A percentile compares a stretch with the other conserved stretches of the same genome.
These are phyloP conservation scores for Nakazawaea laoshanensis DNA, from an alignment of 805 yeast species.

Conservation along the genomic window DNA sequence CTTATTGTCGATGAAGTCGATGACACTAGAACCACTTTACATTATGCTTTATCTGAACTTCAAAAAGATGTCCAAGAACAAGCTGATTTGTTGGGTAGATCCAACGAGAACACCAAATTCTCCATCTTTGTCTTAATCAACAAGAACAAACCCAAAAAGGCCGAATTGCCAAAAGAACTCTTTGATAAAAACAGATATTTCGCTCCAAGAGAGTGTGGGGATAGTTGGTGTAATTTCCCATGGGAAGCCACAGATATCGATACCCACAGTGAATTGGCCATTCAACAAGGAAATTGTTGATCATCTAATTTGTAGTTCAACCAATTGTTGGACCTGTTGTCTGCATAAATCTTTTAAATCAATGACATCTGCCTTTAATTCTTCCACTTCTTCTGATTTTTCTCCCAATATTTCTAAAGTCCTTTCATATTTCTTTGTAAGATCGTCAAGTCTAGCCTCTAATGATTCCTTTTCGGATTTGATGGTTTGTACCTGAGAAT, in stretches of 20 bases:
- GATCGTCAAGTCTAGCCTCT: slow-evolving; percentile 21
- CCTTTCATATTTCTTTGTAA: slow-evolving; percentile 35
- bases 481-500: slow-evolving; percentile 32
- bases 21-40: slow-evolving; percentile 85
- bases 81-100: slow-evolving; percentile 51
- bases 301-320: slow-evolving; percentile 42
- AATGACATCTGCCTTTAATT: slow-evolving; percentile 76
- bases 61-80: slow-evolving; percentile 56
- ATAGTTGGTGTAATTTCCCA: slow-evolving; percentile 83
- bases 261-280: slow-evolving; percentile 58
- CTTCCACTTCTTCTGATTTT: slow-evolving; percentile 78
- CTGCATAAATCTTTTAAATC: slow-evolving; percentile 82
- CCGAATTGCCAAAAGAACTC: slow-evolving; percentile 56
- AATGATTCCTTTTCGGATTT: slow-evolving; percentile 25
- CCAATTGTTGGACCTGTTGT: slow-evolving; percentile 82
- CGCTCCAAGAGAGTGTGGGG: slow-evolving; percentile 69
- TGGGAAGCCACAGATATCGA: slow-evolving; percentile 86
- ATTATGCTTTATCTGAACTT: slow-evolving; percentile 73
- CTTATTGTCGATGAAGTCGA: slow-evolving; percentile 87
- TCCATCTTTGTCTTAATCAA: slow-evolving; percentile 79
- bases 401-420: slow-evolving; percentile 74
- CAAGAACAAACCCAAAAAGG: slow-evolving; percentile 75
- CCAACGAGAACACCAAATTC: slow-evolving; percentile 54
- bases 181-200: slow-evolving; percentile 58
- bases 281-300: slow-evolving; percentile 57